Conservation (phyloP, 768 basidiomycete species). For the Mycena sanguinolenta region DNA sequence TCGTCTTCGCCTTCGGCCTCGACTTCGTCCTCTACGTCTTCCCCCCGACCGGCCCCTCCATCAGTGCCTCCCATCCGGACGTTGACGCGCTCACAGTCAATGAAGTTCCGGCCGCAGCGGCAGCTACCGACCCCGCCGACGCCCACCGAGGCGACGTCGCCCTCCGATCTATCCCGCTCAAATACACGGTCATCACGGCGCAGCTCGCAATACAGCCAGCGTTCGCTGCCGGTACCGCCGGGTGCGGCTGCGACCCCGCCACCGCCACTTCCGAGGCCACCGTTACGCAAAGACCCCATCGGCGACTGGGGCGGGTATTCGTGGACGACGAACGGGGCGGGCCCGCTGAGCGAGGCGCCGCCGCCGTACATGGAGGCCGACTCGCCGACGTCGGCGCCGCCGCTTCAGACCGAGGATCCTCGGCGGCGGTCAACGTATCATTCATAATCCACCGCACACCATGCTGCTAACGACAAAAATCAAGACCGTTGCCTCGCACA, state of each 20-base stretch:
- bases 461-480: neutral
- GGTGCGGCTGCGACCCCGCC: conserved; percentile 11
- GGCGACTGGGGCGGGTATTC: conserved; percentile 28
- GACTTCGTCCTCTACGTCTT: neutral
- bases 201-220: conserved; percentile 32
- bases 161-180: neutral
- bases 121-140: conserved; percentile 39
- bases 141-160: conserved; percentile 8
- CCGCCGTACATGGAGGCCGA: conserved; percentile 30
- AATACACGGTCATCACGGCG: conserved; percentile 17
- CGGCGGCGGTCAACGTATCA: conserved; percentile 11
- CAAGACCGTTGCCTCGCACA: neutral
- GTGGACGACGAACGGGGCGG: conserved; percentile 19
- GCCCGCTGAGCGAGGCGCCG: conserved; percentile 28
- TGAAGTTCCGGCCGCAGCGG: conserved; percentile 42
- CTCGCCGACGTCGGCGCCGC: conserved; percentile 15
- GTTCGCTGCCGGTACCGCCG: conserved; percentile 34
- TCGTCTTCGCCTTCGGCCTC: conserved; percentile 3
- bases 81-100: conserved; percentile 47
- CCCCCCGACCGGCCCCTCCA: neutral
- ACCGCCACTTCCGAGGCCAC: conserved; percentile 26
- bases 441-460: neutral
- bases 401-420: conserved; percentile 2
- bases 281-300: conserved; percentile 23
- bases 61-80: conserved; percentile 38